phyloP scores from a whole-genome alignment of 805 yeast genomes.

The Pichia heedii region DNA sequence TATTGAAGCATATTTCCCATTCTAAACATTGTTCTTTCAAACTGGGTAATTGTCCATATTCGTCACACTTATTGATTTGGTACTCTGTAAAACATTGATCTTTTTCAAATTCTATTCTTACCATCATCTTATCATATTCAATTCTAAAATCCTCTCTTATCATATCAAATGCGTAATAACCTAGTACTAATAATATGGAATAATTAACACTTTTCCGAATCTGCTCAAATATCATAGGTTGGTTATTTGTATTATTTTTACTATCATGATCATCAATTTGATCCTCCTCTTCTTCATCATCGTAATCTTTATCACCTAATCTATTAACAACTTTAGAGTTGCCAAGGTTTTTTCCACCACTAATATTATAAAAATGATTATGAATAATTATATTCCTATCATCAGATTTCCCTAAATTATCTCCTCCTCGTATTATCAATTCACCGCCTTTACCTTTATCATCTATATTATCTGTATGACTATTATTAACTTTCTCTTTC shows the following conservation, averaged over 20 bases:
- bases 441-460: not conserved
- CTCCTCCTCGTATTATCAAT: not conserved
- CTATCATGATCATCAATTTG: not conserved
- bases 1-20: conserved; percentile 62
- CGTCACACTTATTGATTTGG: conserved; percentile 47
- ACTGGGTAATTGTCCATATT: conserved; percentile 49
- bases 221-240: not conserved
- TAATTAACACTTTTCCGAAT: conserved; percentile 5
- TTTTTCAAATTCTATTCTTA: conserved; percentile 41
- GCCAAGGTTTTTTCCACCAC: not conserved
- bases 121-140: conserved; percentile 40
- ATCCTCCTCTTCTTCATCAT: not conserved
- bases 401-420: not conserved
- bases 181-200: conserved; percentile 3
- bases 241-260: not conserved
- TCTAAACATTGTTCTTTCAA: conserved; percentile 44
- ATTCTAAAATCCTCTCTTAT: conserved; percentile 46
- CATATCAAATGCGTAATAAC: not conserved
- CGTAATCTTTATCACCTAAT: not conserved
- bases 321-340: not conserved
- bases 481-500: too few species aligned
- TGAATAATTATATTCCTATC: conserved; percentile 6
- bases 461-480: too few species aligned
- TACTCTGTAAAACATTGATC: conserved; percentile 45
- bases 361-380: conserved; percentile 10